phyloP scores from a whole-genome alignment of 345 rosid species.

The Eucalyptus cladocalyx region DNA sequence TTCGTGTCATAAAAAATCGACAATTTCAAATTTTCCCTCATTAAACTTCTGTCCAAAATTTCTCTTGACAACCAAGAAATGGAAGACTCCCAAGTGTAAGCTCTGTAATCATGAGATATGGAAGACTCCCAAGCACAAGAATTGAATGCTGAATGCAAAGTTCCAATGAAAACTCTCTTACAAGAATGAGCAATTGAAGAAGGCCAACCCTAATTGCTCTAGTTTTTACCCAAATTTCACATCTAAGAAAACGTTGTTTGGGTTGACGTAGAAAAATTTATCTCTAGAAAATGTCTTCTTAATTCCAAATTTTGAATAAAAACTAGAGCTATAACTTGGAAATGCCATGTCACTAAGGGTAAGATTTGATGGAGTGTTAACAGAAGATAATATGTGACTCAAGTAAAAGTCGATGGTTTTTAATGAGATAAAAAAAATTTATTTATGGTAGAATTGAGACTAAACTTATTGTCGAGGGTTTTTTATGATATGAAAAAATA shows the following conservation, averaged over 20 bases:
- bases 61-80: too few relatives aligned
- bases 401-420: too few relatives aligned
- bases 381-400: too few relatives aligned
- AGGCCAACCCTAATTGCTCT: background rate
- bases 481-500: too few relatives aligned
- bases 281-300: background rate
- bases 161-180: background rate
- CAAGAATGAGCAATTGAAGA: background rate
- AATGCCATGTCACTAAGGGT: background rate
- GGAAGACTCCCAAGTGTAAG: too few relatives aligned
- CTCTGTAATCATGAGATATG: background rate
- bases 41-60: too few relatives aligned
- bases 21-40: too few relatives aligned
- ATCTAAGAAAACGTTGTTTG: background rate
- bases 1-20: too few relatives aligned
- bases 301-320: background rate
- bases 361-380: background rate
- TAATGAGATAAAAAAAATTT: too few relatives aligned
- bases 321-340: background rate
- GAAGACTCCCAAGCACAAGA: background rate
- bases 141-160: background rate
- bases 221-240: too few relatives aligned
- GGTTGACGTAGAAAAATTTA: background rate
- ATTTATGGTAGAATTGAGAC: too few relatives aligned
- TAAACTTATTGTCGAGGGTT: too few relatives aligned